Conservation (phyloP, 129 eudicot species). For the Helianthus annuus region DNA sequence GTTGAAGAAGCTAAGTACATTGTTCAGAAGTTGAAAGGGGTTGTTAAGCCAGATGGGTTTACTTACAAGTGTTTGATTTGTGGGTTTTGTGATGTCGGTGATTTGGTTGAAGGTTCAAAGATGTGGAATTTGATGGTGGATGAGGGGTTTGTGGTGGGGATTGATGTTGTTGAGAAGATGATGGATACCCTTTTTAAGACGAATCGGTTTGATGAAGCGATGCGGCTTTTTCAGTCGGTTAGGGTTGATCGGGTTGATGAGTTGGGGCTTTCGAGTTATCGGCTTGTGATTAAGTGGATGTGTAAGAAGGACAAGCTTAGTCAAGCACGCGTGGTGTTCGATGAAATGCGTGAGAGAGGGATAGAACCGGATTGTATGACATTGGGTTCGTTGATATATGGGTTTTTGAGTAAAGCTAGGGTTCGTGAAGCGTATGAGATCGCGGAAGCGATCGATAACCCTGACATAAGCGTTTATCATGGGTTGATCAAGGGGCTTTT, state of each 20-base stretch:
- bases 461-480: constrained; percentile 65
- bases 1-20: constrained; percentile 70
- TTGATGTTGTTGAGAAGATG: constrained; percentile 60
- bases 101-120: constrained; percentile 75
- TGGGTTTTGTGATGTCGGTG: constrained; percentile 83
- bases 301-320: constrained; percentile 67
- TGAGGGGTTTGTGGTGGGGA: constrained; percentile 53
- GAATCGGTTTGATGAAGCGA: constrained; percentile 51
- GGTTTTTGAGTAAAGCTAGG: constrained; percentile 58
- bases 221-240: constrained; percentile 67
- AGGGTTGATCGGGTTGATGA: constrained; percentile 51
- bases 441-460: constrained; percentile 47
- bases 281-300: constrained; percentile 67
- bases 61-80: constrained; percentile 75
- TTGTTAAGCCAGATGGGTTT: constrained; percentile 50
- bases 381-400: constrained; percentile 57
- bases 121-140: constrained; percentile 86
- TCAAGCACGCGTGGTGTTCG: constrained; percentile 49
- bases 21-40: constrained; percentile 63
- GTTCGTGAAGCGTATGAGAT: constrained; percentile 62
- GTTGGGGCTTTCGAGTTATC: constrained; percentile 60
- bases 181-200: constrained; percentile 68
- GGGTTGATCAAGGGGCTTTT: constrained; percentile 78
- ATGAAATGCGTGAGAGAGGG: constrained; percentile 69
- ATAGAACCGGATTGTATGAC: constrained; percentile 49